Evolutionary conservation across 2,329 filamentous ascomycete genomes (phyloP), one percentile per base, ranked within the genome.

Genomic region (Botrytis fragariae): DNA sequence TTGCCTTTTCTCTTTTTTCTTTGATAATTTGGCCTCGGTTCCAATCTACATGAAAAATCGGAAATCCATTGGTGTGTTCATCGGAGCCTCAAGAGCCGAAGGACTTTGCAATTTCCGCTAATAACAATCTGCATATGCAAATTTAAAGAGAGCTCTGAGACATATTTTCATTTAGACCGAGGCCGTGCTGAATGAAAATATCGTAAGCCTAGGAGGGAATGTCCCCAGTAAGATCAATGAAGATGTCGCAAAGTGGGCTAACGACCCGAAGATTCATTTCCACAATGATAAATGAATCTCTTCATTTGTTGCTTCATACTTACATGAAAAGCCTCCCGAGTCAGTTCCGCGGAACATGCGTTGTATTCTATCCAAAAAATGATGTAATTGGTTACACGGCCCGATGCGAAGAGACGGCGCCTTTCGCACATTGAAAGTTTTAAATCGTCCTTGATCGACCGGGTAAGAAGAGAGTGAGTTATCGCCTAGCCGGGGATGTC

Each of bases 11-110:
- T 48, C 12, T n/a, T n/a, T 51, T n/a, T n/a, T 14, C 25, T 14
- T 51, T n/a, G 48, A 32, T 42, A 16, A 5, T 29, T 42, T 32
- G 65, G 18, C 37, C 65, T 57, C 37, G 35, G 25, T 57, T 54
- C 35, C 37, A 42, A 25, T 25, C 22, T 57, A 68, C 65, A 42
- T 22, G 48, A 25, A 32, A 68, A 57, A 12, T 37, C 32, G 48
- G 18, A 37, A 29, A 42, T 57, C n/a, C 9, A 39, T 57, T 68
- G 35, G 14, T 18, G 16, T 20, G 35, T 54, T 42, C 57, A 29
- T 57, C 65, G 65, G 64, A 68, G 37, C 48, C 37, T 57, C 37
- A 42, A 14, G 48, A 16, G 25, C 65, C 65, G 65, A 68, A 68
- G 18, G 18, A 57, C 32, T 4, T 39, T 7, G 7, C 10, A 14